Base-by-base conservation (phyloP, 2,329 filamentous ascomycete species). In the Nemania abortiva region DNA sequence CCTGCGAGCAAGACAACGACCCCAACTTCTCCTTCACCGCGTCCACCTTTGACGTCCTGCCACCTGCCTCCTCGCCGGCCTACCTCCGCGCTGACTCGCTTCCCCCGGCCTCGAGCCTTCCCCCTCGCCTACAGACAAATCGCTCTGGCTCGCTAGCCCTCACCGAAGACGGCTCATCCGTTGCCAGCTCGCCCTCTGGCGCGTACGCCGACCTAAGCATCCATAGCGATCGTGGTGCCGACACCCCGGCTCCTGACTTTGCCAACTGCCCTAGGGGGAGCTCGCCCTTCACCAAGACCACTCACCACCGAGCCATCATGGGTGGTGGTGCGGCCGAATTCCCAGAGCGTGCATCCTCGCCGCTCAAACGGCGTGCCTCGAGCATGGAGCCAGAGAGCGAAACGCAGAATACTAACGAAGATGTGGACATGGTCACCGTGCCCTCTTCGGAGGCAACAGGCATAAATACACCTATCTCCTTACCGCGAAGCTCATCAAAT, bases 331-430 rank as follows among this genome's bases (percentile, higher is more conserved):
- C 88, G 79, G 82, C 85, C 73, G 87, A 90, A 70, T 76, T 84
- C 27, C 84, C 86, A 67, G 86, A 90, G 53, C 85, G 89, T 74
- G 89, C 89, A 22, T 90, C 89, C 31, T 91, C 89, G 22, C 89
- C 89, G 7, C 79, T 91, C 65, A 91, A 91, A 80, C 84, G 89
- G 76, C 85, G 86, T 71, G 89, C 89, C 42, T 89, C 87, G 68
- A 89, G 86, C 76, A 88, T 89, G 87, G 86, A 89, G 62, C 83
- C 83, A 58, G 86, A 87, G 27, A 39, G 24, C 18, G 66, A 58
- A 47, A 79, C 83, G 45, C 74, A 78, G 63, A 78, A 81, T 68
- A 78, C 79, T 63, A 77, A 77, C 64, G 83, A 82, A 71, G 84
- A 86, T 71, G 81, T 85, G 57, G 84, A 85, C 69, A 84, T 85